phyloP scores from a whole-genome alignment of 352 stramenopile genomes.

The Globisporangium canariense region DNA sequence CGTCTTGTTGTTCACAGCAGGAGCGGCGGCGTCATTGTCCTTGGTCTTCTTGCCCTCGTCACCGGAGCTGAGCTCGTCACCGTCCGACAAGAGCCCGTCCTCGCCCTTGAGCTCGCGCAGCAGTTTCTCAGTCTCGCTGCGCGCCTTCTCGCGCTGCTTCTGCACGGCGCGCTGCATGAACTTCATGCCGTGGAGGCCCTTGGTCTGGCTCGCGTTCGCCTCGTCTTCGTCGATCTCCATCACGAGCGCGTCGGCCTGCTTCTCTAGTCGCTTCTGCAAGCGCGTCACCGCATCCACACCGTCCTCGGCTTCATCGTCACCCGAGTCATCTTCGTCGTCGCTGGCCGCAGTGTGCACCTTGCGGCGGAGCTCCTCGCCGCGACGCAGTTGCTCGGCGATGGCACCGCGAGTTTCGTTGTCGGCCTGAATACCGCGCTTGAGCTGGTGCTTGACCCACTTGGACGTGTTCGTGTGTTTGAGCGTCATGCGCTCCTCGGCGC shows the following conservation, averaged over 20 bases:
- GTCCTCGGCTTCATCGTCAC: conserved; percentile 35
- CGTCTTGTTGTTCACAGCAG: conserved; percentile 24
- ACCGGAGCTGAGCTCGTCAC: conserved; percentile 42
- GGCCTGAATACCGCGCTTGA: conserved; percentile 89
- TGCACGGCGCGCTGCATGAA: conserved; percentile 98
- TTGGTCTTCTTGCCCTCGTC: conserved; percentile 35
- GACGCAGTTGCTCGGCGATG: conserved; percentile 87
- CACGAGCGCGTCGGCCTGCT: conserved; percentile 68
- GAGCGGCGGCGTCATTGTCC: conserved; percentile 10
- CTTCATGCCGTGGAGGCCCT: conserved; percentile 93
- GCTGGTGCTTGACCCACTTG: conserved; percentile 95
- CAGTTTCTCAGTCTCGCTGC: conserved; percentile 90
- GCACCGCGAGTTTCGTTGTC: conserved; percentile 90
- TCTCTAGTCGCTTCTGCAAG: conserved; percentile 62
- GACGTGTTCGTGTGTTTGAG: conserved; percentile 98
- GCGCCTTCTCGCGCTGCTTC: conserved; percentile 91
- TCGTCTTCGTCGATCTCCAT: conserved; percentile 73
- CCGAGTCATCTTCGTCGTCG: conserved; percentile 54
- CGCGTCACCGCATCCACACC: conserved; percentile 51
- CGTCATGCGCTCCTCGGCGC: conserved; percentile 96
- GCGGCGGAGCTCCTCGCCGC: conserved; percentile 90
- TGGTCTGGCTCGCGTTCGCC: conserved; percentile 43
- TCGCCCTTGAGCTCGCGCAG: conserved; percentile 92
- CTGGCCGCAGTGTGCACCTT: conserved; percentile 89
- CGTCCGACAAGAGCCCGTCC: conserved; percentile 55